phyloP scores from a whole-genome alignment of 164 flowering plant species.

The Houttuynia cordata region DNA sequence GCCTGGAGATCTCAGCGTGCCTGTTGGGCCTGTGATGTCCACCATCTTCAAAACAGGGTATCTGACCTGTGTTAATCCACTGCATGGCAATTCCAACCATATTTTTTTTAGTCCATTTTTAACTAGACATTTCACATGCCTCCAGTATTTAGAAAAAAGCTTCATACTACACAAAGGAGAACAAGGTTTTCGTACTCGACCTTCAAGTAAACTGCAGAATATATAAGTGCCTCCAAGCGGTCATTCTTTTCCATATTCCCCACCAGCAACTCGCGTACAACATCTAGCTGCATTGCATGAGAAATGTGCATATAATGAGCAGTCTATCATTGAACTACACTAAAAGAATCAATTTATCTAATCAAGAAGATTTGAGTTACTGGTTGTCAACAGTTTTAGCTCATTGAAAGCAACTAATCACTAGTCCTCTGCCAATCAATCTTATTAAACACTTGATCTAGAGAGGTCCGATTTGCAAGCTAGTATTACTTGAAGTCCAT shows the following conservation, averaged over 20 bases:
- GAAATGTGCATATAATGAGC: background rate
- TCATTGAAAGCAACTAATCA: background rate
- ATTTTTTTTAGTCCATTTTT: too few relatives aligned
- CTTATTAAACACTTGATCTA: too few relatives aligned
- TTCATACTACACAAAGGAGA: background rate
- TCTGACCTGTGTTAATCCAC: conserved; percentile 98
- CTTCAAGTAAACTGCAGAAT: conserved; percentile 87
- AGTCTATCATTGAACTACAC: background rate
- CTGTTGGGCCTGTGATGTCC: conserved; percentile 94
- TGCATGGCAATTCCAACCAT: conserved; percentile 16
- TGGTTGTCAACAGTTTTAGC: background rate
- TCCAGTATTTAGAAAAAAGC: too few relatives aligned
- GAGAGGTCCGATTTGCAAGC: too few relatives aligned
- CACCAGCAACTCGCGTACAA: conserved; percentile 60
- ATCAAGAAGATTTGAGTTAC: background rate
- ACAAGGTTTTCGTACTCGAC: conserved; percentile 15
- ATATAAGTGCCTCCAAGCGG: conserved; percentile 67
- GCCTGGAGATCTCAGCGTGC: conserved; percentile 97
- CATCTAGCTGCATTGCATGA: conserved; percentile 51
- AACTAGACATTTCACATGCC: background rate
- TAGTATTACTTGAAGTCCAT: too few relatives aligned
- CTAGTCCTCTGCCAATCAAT: background rate
- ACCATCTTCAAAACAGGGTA: conserved; percentile 94
- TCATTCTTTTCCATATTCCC: conserved; percentile 33
- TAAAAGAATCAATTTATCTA: background rate